Base-by-base conservation (phyloP, 2,329 filamentous ascomycete species). In the Venturia aucupariae region DNA sequence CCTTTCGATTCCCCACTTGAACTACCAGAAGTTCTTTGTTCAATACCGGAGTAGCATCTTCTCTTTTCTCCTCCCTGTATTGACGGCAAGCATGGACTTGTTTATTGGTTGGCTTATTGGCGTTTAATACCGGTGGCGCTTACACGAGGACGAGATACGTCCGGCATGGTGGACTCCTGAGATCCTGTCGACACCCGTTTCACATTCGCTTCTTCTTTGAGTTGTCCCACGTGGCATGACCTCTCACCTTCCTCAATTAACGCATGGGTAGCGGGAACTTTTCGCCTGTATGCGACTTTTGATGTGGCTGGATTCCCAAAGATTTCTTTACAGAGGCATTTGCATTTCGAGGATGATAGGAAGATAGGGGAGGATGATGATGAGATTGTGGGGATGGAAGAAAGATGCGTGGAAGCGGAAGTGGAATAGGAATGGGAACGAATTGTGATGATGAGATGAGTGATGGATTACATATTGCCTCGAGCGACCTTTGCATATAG, bases 381-480 rank as follows among this genome's bases (percentile, higher is more conserved):
- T 30, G 24, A 5, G 15, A 22, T 19, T 27, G 22, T 24, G 2
- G 51, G 30, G 19, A 35, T 19, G 27, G 13, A n/a, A 22, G 17
- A 57, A 8, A 35, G 46, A 35, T n/a, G 35, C 32, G 48, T 30
- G 27, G 48, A 54, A 11, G 11, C 4, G 51, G 19, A 10, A 35
- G 6, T 15, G 30, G 15, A 57, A 38, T 3, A 8, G 30, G 30
- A 55, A 30, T 35, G 48, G 48, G 24, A 57, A 57, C 19, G 51
- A 57, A 35, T n/a, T 57, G 27, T 57, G 51, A 57, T 57, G 51
- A 57, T n/a, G 27, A 57, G 51, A 57, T 35, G 51, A 57, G 51
- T 35, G 51, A 57, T 27, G 51, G 46, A 15, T 48, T 30, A 51
- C 46, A 51, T 51, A 27, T 51, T 51, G 46, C 46, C 22, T 27